These are phyloP conservation scores for Daldinia concentrica DNA, from an alignment of 495 filamentous ascomycete species.

Conservation along the genomic window DNA sequence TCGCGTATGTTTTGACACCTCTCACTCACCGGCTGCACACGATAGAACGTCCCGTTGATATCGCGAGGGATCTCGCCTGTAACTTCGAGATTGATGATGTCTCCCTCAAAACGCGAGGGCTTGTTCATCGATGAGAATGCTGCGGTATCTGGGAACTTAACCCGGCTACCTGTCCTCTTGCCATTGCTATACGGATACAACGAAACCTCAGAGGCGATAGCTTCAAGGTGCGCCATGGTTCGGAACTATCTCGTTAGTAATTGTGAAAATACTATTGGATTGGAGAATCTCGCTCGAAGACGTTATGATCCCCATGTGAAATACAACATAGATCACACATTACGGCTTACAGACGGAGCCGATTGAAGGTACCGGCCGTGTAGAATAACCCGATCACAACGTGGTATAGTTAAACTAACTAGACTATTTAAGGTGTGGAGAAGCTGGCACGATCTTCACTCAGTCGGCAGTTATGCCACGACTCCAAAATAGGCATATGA, in stretches of 20 bases:
- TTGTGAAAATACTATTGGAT: constrained; percentile 21
- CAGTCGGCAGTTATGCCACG: constrained; percentile 32
- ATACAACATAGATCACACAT: constrained; percentile 8
- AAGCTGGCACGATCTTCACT: constrained; percentile 18
- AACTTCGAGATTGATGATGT: constrained; percentile 60
- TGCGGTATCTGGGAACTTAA: constrained; percentile 58
- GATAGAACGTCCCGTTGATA: constrained; percentile 64
- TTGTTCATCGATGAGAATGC: constrained; percentile 60
- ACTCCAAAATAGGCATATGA: constrained; percentile 16
- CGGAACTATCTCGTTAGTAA: constrained; percentile 13
- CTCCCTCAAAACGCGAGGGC: constrained; percentile 58
- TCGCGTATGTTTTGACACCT: constrained; percentile 1
- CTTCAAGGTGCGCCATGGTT: constrained; percentile 57
- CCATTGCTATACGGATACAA: constrained; percentile 49
- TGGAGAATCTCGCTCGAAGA: constrained; percentile 6
- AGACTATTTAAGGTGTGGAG: constrained; percentile 25
- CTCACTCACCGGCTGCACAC: constrained; percentile 56
- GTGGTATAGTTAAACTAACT: constrained; percentile 16
- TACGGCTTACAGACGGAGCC: constrained; percentile 7
- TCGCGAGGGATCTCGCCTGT: constrained; percentile 59
- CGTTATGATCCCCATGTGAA: constrained; percentile 22
- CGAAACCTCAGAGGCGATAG: constrained; percentile 51
- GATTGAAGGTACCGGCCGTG: constrained; percentile 18
- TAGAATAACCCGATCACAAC: constrained; percentile 18
- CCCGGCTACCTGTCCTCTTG: constrained; percentile 46